Conservation (phyloP, 164 flowering plant species). For the Amborella trichopoda region DNA sequence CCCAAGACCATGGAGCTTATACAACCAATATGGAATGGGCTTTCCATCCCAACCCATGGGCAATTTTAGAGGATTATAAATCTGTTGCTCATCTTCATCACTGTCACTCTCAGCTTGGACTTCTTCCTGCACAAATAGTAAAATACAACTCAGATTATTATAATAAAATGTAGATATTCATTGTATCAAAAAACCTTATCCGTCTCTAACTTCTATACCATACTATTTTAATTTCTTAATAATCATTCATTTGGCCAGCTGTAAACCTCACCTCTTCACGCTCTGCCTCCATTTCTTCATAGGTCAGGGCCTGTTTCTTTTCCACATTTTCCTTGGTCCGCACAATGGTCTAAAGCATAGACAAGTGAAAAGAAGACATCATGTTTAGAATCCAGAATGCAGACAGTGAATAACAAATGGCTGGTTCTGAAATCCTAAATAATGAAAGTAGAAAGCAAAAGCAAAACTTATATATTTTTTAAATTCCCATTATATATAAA, state of each 20-base stretch:
- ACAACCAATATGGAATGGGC: constrained; percentile 98
- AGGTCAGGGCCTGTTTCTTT: constrained; percentile 94
- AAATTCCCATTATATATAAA: neutral
- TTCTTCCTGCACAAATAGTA: constrained; percentile 77
- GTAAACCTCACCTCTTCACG: constrained; percentile 63
- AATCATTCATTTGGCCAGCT: neutral
- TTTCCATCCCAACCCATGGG: constrained; percentile 99
- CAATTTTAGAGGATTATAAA: constrained; percentile 92
- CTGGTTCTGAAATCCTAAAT: too few relatives aligned
- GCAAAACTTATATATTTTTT: too few relatives aligned
- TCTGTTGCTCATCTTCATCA: constrained; percentile 95
- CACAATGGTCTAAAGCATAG: constrained; percentile 45
- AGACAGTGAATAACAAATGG: too few relatives aligned
- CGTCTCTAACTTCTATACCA: neutral
- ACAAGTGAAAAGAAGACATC: constrained; percentile 1
- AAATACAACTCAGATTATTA: too few relatives aligned
- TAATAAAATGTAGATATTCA: neutral
- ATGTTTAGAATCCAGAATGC: too few relatives aligned
- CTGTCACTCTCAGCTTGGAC: constrained; percentile 86
- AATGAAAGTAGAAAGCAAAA: too few relatives aligned
- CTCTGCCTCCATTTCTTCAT: constrained; percentile 92
- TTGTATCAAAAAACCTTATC: neutral
- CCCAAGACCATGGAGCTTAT: constrained; percentile 99
- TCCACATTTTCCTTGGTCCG: constrained; percentile 82
- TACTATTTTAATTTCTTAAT: neutral